Base-by-base conservation (phyloP, 2,329 filamentous ascomycete species). In the Tolypocladium tundrense region DNA sequence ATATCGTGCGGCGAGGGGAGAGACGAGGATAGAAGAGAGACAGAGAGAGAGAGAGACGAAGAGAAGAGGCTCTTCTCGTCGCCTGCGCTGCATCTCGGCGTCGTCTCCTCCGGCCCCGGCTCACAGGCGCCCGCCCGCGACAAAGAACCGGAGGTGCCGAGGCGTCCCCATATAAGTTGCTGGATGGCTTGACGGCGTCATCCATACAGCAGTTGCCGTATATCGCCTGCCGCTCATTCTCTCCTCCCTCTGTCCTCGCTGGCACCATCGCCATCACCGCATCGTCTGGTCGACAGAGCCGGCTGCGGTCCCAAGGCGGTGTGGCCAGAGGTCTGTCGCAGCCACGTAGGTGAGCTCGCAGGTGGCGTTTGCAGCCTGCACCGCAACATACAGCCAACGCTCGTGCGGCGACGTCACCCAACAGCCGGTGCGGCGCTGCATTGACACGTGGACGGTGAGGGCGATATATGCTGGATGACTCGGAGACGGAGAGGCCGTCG, bases 101-200 rank as follows among this genome's bases (percentile, higher is more conserved):
- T 16, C 31, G 48, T 51, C 31, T 6, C 45, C 45, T 33, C 31
- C n/a, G 48, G 16, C 48, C 21, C 31, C 48, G 48, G 31, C 48
- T 19, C 31, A 11, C 27, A 48, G 21, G 21, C 24, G 24, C 27
- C 48, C 48, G 48, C 27, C 48, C 53, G 24, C 53, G 53, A 54
- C 53, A 54, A 54, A 54, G 24, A 41, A 40, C 53, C 53, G 53
- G 53, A 54, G 53, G 53, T 33, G 24, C 53, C 53, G 53, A 54
- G 19, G 31, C 48, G 31, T 35, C 48, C 31, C 48, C 48, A 51
- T 35, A 51, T 51, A n/a, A 51, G 43, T 31, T 48, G 24, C 31
- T 33, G 31, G 31, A 31, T 31, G 27, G 31, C 31, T 33, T 33
- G 31, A 33, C 31, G 27, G 27, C 27, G 27, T 31, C 4, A 6